Percentiles rank a stretch among this genome's conserved stretches.
Evolutionary conservation across 1,139 yeast species (phyloP).

Genomic region (Saccharomyces pastorianus): DNA sequence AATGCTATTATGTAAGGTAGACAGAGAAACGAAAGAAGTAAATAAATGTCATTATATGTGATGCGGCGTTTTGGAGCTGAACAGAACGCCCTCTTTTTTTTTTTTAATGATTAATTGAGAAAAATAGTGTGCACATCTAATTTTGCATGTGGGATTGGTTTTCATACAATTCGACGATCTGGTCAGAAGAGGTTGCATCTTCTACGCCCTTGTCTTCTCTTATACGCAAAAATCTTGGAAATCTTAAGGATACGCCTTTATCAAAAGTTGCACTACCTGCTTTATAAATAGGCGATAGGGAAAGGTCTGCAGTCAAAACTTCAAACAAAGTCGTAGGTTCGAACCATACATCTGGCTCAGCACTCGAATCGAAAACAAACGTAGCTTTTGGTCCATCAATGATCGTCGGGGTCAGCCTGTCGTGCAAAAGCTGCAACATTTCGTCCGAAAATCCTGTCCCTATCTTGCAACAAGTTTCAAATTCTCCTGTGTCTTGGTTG

Average conservation of each 20-base stretch:
- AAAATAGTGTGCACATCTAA: neutral
- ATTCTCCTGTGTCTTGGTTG: slow-evolving; percentile 83
- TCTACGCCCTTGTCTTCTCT: slow-evolving; percentile 85
- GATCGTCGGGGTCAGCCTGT: slow-evolving; percentile 60
- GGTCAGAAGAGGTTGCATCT: slow-evolving; percentile 84
- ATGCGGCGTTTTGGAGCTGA: neutral
- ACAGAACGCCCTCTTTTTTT: neutral
- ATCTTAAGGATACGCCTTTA: slow-evolving; percentile 82
- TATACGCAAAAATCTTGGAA: slow-evolving; percentile 78
- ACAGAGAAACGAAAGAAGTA: neutral
- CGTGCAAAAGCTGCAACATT: slow-evolving; percentile 52
- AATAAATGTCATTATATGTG: neutral
- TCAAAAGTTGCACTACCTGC: slow-evolving; percentile 76
- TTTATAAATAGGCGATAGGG: slow-evolving; percentile 85
- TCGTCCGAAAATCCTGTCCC: slow-evolving; percentile 97
- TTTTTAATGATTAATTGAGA: neutral
- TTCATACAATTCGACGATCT: slow-evolving; percentile 82
- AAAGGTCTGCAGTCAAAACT: slow-evolving; percentile 87
- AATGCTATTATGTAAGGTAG: slow-evolving; percentile 37
- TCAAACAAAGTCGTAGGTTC: slow-evolving; percentile 85
- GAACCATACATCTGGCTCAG: slow-evolving; percentile 91
- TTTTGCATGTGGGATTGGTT: slow-evolving; percentile 46
- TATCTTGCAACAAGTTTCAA: slow-evolving; percentile 90
- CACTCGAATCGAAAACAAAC: slow-evolving; percentile 60
- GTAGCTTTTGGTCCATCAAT: slow-evolving; percentile 60